Percentiles rank a stretch among this genome's conserved stretches.
Conservation (phyloP, 2,329 filamentous ascomycete genomes). For the Epichloe scottii region DNA sequence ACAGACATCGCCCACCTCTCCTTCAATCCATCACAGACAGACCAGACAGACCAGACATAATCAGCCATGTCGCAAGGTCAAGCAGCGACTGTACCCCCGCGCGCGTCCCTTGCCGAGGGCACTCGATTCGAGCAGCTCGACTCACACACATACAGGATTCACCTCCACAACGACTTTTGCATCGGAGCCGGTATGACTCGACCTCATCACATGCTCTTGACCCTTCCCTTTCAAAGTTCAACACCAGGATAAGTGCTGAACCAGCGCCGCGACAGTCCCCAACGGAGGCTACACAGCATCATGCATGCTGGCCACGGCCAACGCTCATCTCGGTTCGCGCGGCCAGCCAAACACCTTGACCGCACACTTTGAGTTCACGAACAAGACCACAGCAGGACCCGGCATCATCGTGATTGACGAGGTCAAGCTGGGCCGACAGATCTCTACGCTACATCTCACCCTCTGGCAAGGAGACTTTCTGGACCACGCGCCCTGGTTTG, state of each 20-base stretch:
- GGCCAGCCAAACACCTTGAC: constrained; percentile 21
- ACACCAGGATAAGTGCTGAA: neutral
- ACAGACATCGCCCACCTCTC: too few relatives aligned
- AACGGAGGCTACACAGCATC: constrained; percentile 28
- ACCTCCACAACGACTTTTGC: constrained; percentile 12
- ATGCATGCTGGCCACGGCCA: constrained; percentile 20
- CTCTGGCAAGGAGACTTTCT: constrained; percentile 23
- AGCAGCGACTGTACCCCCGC: neutral
- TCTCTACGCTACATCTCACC: constrained; percentile 10
- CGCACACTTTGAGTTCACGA: constrained; percentile 23
- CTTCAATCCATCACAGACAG: too few relatives aligned
- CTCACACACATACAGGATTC: constrained; percentile 13
- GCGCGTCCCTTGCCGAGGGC: constrained; percentile 7
- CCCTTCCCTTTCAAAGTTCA: too few relatives aligned
- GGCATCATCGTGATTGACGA: constrained; percentile 16
- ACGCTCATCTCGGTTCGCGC: constrained; percentile 15
- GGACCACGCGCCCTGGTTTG: constrained; percentile 18
- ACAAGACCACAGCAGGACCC: constrained; percentile 19
- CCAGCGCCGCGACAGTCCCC: constrained; percentile 16
- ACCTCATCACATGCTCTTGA: neutral
- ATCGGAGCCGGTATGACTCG: constrained; percentile 12
- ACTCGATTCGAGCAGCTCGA: constrained; percentile 12
- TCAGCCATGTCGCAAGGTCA: neutral
- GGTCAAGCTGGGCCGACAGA: constrained; percentile 2
- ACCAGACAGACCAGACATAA: too few relatives aligned